Evolutionary conservation across 2,329 filamentous ascomycete genomes (phyloP), one percentile per base, ranked within the genome.

Genomic region (Monosporascus sp.): DNA sequence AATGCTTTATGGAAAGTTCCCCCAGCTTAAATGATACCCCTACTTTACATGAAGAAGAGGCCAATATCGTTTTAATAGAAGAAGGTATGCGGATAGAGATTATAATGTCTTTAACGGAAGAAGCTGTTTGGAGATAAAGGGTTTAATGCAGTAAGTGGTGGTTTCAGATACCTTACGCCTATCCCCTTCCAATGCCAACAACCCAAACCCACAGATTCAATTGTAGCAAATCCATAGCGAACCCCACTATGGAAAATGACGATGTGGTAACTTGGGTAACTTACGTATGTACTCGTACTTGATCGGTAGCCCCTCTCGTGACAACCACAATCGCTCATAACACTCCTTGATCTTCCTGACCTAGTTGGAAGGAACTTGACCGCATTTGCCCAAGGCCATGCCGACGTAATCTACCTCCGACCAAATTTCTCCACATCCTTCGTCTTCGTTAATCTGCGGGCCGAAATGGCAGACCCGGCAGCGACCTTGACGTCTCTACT

Each of bases 401-500:
- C 14, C 24, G 24, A 46, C 43, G 15, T 46, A 27, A 46, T 27
- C 20, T 15, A 39, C 15, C 17, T 39, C 17, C 17, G 20, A 27
- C 6, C 20, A 24, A 38, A 6, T 27, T 15, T 51, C 38, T 14
- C 20, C 24, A 27, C 22, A 18, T 38, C 18, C 37, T 22, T 14
- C 31, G 43, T 52, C 25, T 31, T 17, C 41, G 39, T 43, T 37
- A 17, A 24, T 49, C 18, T 25, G 11, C 6, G 18, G 25, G n/a
- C 44, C 35, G 44, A 39, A 51, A 69, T 69, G 70, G 66, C 74
- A 66, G 74, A 79, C 64, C 69, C 76, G 63, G 71, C 79, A 56
- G 72, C 75, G 37, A 70, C 74, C 52, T 76, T 84, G 63, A 75
- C 76, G 63, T 74, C 78, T 58, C 72, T 83, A 55, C 75, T 87